Base-by-base conservation (phyloP, 345 rosid species). In the Theobroma cacao region DNA sequence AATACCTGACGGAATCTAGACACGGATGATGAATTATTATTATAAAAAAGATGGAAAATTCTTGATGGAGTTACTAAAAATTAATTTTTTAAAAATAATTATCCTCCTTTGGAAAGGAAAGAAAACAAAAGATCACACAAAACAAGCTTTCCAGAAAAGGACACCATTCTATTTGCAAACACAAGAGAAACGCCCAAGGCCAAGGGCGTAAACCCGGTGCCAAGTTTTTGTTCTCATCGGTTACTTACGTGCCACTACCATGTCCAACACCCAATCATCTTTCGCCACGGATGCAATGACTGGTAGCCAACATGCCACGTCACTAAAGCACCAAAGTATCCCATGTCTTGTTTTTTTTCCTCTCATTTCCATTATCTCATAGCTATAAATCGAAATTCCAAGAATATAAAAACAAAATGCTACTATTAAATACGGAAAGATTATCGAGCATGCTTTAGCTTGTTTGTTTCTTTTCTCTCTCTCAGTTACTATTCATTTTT, bases 221-320 rank as follows among this genome's bases (percentile, higher is more conserved):
- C 69, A 72, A 60, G 34, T 31, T 76, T 74, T 33, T 2, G 34
- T 26, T 76, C 72, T 7, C 71, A 14, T 75, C 79, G 45, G 48
- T 60, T 61, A 47, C 76, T 26, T 47, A 47, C 75, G 75, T 75
- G 75, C 61, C 81, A 15, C 36, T 20, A 17, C 74, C 13, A 74
- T 64, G 41, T 2, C 9, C 0, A 52, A 7, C 4, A 1, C 1
- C 74, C 81, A 80, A 59, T 75, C n/a, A 7, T 0, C 1, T 5
- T 8, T 15, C 12, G 10, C 53, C 82, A 67, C 71, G 75, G 67
- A 2, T 6, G 1, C 0, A 1, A 1, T 13, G 20, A 48, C 18
- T 15, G 63, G 30, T 20, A 43, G 0, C 53, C 13, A 26, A 4
- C 1, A 36, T 24, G 70, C 79, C 79, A 68, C 79, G 71, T 80